Conservation (phyloP, 306 rosid genomes). For the Myrica gale region DNA sequence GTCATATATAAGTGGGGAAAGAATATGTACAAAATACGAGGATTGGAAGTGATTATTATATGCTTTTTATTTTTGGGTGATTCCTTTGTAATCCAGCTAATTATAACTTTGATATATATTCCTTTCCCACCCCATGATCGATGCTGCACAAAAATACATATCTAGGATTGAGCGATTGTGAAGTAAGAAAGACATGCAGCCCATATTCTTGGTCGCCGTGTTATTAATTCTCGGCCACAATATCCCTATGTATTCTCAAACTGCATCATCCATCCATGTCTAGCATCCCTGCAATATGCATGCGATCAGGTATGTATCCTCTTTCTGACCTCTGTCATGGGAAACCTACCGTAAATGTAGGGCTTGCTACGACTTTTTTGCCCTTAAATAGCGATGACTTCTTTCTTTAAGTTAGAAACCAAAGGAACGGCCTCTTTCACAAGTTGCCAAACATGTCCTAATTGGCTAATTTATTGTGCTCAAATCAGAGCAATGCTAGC, state of each 20-base stretch:
- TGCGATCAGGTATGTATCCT: background rate
- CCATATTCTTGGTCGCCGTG: slow-evolving; percentile 15
- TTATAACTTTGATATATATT: slow-evolving; percentile 25
- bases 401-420: background rate
- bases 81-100: slow-evolving; percentile 19
- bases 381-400: background rate
- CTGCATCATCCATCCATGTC: too few relatives aligned
- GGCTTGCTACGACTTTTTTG: slow-evolving; percentile 10
- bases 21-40: slow-evolving; percentile 21
- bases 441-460: background rate
- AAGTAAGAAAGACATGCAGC: slow-evolving; percentile 25
- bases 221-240: slow-evolving; percentile 16
- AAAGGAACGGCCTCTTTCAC: too few relatives aligned
- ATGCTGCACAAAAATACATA: background rate
- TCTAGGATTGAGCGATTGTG: slow-evolving; percentile 13
- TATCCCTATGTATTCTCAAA: background rate
- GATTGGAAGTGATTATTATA: slow-evolving; percentile 17
- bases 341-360: background rate
- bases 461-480: too few relatives aligned
- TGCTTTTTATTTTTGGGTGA: slow-evolving; percentile 30
- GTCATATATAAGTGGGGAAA: slow-evolving; percentile 21
- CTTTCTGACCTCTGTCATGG: background rate
- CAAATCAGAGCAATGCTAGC: too few relatives aligned
- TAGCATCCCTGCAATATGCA: too few relatives aligned
- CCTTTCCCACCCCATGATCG: slow-evolving; percentile 31